Conservation (phyloP, 2,329 filamentous ascomycete species). For the Paramyrothecium sp. region DNA sequence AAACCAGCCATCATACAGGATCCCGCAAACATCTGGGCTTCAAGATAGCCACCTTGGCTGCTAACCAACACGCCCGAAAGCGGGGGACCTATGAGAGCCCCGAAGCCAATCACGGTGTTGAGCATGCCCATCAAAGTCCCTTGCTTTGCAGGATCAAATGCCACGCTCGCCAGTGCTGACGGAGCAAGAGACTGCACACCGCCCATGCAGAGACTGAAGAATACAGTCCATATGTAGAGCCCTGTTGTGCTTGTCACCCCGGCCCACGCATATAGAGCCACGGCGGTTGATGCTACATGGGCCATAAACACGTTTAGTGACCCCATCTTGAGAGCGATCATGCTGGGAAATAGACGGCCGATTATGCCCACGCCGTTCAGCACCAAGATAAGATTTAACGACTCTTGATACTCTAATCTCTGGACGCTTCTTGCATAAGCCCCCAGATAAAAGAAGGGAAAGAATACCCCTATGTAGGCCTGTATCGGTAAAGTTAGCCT, state of each 20-base stretch:
- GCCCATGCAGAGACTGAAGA: neutral
- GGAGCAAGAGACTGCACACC: neutral
- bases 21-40: neutral
- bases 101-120: neutral
- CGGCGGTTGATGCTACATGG: neutral
- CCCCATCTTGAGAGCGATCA: neutral
- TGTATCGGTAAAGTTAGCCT: neutral
- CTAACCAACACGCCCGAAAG: neutral
- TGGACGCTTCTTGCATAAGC: neutral
- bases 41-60: neutral
- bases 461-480: neutral
- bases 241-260: neutral
- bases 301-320: neutral
- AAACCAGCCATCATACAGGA: too few species aligned
- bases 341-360: neutral
- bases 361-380: neutral
- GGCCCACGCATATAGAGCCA: neutral
- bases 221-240: neutral
- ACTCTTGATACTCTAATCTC: neutral
- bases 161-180: neutral
- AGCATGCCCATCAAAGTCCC: neutral
- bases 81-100: neutral
- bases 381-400: neutral
- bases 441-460: neutral
- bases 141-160: neutral